A percentile compares a stretch with the other conserved stretches of the same genome.
phyloP scores from a whole-genome alignment of 306 rosid genomes.

The Lotus japonicus region DNA sequence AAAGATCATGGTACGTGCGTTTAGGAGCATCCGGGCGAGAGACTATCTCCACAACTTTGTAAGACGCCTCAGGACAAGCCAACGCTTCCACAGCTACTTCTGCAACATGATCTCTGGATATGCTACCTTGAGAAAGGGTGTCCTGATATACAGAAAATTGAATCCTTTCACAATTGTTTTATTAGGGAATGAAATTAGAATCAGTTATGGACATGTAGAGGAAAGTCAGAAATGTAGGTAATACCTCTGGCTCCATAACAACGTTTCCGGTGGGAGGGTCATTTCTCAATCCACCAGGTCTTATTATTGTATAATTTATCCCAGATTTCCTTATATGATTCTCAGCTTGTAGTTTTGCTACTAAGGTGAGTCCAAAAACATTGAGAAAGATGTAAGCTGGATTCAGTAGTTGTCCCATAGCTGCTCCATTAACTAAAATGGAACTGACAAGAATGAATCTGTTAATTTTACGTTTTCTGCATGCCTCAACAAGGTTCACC shows the following conservation, averaged over 20 bases:
- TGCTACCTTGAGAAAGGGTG: constrained; percentile 69
- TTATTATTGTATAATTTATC: constrained; percentile 84
- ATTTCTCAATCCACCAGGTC: constrained; percentile 92
- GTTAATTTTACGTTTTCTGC: constrained; percentile 65
- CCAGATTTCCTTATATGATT: constrained; percentile 76
- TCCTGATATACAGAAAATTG: constrained; percentile 41
- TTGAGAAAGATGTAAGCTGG: constrained; percentile 91
- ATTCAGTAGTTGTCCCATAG: constrained; percentile 89
- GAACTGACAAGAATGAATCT: constrained; percentile 90
- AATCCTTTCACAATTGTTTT: background rate
- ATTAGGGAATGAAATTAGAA: background rate
- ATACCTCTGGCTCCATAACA: constrained; percentile 92
- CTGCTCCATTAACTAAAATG: constrained; percentile 92
- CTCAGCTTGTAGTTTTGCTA: constrained; percentile 95
- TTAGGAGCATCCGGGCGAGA: constrained; percentile 71
- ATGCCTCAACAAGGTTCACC: constrained; percentile 86
- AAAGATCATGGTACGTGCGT: constrained; percentile 66
- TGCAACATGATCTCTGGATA: constrained; percentile 94
- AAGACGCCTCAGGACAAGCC: constrained; percentile 67
- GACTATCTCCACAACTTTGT: constrained; percentile 86
- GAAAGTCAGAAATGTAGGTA: constrained; percentile 9
- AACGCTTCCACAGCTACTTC: constrained; percentile 91
- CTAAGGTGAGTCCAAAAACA: constrained; percentile 81
- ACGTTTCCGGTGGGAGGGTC: constrained; percentile 85
- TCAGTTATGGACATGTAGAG: background rate